Percentiles rank a stretch among this genome's conserved stretches.
phyloP scores from a whole-genome alignment of 129 eudicot genomes.

The Helianthus tuberosus region DNA sequence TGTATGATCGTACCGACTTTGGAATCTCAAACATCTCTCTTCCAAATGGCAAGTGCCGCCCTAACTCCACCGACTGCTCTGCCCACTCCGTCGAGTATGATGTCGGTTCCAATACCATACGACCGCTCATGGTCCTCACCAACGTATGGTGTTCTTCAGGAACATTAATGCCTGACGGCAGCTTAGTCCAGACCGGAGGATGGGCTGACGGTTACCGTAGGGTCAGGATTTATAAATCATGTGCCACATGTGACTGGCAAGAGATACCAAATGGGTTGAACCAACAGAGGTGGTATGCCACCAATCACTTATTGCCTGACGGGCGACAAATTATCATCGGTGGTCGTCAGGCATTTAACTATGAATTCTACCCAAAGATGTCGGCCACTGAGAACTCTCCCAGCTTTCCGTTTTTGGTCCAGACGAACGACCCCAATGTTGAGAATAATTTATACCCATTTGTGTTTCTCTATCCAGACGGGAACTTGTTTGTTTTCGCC shows the following conservation, averaged over 20 bases:
- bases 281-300: slow-evolving; percentile 66
- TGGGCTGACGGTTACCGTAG: slow-evolving; percentile 64
- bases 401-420: slow-evolving; percentile 46
- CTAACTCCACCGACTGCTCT: slow-evolving; percentile 56
- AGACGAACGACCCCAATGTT: slow-evolving; percentile 54
- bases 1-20: slow-evolving; percentile 68
- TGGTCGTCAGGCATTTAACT: slow-evolving; percentile 63
- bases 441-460: slow-evolving; percentile 87
- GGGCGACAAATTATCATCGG: slow-evolving; percentile 72
- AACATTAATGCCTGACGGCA: slow-evolving; percentile 60
- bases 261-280: slow-evolving; percentile 40
- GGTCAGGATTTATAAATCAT: slow-evolving; percentile 45
- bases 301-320: slow-evolving; percentile 63
- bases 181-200: slow-evolving; percentile 69
- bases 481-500: slow-evolving; percentile 72
- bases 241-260: slow-evolving; percentile 61
- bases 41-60: slow-evolving; percentile 48
- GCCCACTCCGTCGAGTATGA: slow-evolving; percentile 86
- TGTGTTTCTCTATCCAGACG: slow-evolving; percentile 68
- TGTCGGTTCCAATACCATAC: slow-evolving; percentile 48
- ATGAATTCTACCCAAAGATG: slow-evolving; percentile 72
- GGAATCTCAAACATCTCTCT: slow-evolving; percentile 68
- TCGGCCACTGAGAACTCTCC: slow-evolving; percentile 15
- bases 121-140: slow-evolving; percentile 65
- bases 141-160: slow-evolving; percentile 88